phyloP scores from a whole-genome alignment of 1,284 basidiomycete species.

The Moesziomyces parantarcticus region DNA sequence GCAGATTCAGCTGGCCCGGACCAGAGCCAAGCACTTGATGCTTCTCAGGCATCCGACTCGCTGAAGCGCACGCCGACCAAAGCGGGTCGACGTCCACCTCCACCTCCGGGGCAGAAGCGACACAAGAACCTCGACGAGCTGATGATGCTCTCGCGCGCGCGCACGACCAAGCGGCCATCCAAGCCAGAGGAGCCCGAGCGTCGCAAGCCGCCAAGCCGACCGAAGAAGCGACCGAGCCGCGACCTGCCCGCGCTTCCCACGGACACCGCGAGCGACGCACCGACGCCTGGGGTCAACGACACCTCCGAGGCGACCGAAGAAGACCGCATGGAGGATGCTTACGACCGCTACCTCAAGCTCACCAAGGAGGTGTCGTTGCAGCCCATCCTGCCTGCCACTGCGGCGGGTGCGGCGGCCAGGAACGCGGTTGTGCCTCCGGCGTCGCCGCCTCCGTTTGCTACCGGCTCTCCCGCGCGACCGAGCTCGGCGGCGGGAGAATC shows the following conservation, averaged over 20 bases:
- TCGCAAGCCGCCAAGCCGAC: conserved; percentile 34
- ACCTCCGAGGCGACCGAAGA: conserved; percentile 55
- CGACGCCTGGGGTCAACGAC: background rate
- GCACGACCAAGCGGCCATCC: conserved; percentile 28
- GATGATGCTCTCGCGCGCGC: conserved; percentile 40
- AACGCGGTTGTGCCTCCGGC: conserved; percentile 10
- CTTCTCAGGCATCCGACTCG: conserved; percentile 5
- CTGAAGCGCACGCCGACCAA: conserved; percentile 4
- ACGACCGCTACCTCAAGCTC: conserved; percentile 79
- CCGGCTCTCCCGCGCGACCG: conserved; percentile 20
- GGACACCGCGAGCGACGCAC: background rate
- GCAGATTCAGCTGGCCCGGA: conserved; percentile 54
- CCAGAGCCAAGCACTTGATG: conserved; percentile 69
- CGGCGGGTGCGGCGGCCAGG: conserved; percentile 8
- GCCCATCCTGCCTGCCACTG: conserved; percentile 36
- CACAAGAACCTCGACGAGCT: conserved; percentile 49
- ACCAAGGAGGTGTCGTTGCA: conserved; percentile 50
- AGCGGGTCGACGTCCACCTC: conserved; percentile 37
- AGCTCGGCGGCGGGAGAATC: conserved; percentile 23
- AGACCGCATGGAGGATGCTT: conserved; percentile 80
- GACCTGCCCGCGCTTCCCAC: conserved; percentile 45
- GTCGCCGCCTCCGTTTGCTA: conserved; percentile 19
- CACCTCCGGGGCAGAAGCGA: conserved; percentile 38
- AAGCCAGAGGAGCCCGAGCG: conserved; percentile 50
- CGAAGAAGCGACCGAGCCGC: conserved; percentile 31